Percentiles rank a stretch among this genome's conserved stretches.
These are phyloP conservation scores for Odontarrhena argentea DNA, from an alignment of 345 rosid species.

Conservation along the genomic window DNA sequence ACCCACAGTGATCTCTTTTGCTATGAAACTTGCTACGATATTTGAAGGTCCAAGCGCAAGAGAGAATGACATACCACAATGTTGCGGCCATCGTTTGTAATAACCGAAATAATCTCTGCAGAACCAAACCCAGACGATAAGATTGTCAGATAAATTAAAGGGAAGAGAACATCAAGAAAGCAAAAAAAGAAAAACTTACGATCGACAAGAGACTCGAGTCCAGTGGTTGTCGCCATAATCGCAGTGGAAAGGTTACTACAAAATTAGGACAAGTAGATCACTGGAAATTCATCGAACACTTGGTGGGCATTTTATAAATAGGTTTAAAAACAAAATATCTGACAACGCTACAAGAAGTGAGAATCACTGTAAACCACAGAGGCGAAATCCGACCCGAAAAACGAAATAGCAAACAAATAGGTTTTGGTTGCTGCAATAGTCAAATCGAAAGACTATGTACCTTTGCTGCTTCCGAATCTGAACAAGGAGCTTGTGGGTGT, in stretches of 20 bases:
- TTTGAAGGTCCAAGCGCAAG: background rate
- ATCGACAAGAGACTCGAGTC: slow-evolving; percentile 83
- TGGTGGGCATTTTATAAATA: slow-evolving; percentile 28
- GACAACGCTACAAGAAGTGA: too few relatives aligned
- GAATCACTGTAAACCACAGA: too few relatives aligned
- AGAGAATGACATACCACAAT: slow-evolving; percentile 63
- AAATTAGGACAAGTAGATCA: background rate
- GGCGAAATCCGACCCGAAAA: too few relatives aligned
- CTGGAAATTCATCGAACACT: slow-evolving; percentile 32
- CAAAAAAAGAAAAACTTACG: slow-evolving; percentile 43
- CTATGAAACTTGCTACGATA: background rate
- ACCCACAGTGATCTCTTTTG: background rate
- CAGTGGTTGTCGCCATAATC: slow-evolving; percentile 64
- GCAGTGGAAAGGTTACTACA: slow-evolving; percentile 5
- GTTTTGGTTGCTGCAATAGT: too few relatives aligned
- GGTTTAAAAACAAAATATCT: too few relatives aligned
- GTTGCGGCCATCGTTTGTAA: slow-evolving; percentile 90
- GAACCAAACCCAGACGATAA: slow-evolving; percentile 11
- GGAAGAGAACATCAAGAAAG: background rate
- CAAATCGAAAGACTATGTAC: too few relatives aligned
- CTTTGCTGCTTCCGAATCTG: too few relatives aligned
- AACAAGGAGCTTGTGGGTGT: too few relatives aligned
- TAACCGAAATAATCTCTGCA: slow-evolving; percentile 74
- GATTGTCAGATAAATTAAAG: background rate
- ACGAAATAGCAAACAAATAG: too few relatives aligned